Evolutionary conservation across 1,284 basidiomycete genomes (phyloP), one percentile per base, ranked within the genome.

Genomic region (Leccinum holopus): DNA sequence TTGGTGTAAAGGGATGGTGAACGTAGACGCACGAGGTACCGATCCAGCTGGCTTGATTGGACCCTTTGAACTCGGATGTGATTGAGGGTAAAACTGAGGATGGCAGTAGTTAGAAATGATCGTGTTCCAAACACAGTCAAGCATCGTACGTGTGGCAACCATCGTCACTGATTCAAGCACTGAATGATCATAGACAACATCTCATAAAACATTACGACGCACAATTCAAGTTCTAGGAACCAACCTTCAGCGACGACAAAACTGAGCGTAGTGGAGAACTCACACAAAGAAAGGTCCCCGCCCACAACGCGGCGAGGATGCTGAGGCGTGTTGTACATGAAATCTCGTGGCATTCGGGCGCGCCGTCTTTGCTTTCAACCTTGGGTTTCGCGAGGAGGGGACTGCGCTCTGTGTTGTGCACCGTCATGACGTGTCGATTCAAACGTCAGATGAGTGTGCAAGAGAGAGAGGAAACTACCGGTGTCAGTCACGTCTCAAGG

Each of bases 251-350:
- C 55, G 25, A 44, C 25, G 25, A 57, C 28, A 16, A 5, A 18
- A 16, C 12, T 10, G 16, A 53, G 8, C 28, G 16, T 12, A 10
- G 16, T 9, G 14, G 28, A 16, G 49, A 10, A 30, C 55, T 57
- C 58, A 69, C 68, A 53, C 64, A 70, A 2, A 69, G 49, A 57
- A 72, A 72, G 1, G 65, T 70, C 14, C 64, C 68, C 1, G 53
- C 44, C 59, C 68, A 69, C 49, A 67, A 52, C 4, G 63, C 58
- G n/a, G 37, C 60, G 30, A 67, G 58, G 18, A 69, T 67, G 18
- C 25, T 52, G 28, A 60, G 33, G 35, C 60, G 59, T 21, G 56
- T 66, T 11, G 60, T 33, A 5, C 16, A 44, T 18, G 66, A 37
- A 21, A 67, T 51, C 14, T 60, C 51, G 25, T 65, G 65, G 30